Percentiles rank a stretch among this genome's conserved stretches.
phyloP scores from a whole-genome alignment of 768 basidiomycete species.

The Pleurotus salmoneostramineus region DNA sequence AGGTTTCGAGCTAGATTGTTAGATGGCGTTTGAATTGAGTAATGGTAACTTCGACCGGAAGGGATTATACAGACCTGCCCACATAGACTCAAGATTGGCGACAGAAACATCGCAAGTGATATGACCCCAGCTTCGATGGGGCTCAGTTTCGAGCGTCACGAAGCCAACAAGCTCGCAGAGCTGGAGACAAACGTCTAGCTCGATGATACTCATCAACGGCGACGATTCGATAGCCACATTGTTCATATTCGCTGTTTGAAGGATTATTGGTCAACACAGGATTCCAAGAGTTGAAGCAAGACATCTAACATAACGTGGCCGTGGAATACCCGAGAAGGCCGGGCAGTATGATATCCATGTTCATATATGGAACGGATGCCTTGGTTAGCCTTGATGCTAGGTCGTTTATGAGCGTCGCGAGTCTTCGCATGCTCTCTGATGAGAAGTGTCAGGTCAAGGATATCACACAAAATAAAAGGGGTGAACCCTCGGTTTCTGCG shows the following conservation, averaged over 20 bases:
- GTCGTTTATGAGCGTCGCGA: no score
- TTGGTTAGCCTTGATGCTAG: no score
- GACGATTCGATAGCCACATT: constrained; percentile 37
- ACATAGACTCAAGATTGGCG: constrained; percentile 38
- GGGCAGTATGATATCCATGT: constrained; percentile 27
- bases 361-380: no score
- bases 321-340: constrained; percentile 23
- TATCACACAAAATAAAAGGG: no score
- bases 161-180: constrained; percentile 38
- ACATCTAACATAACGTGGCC: constrained; percentile 22
- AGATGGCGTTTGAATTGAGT: not conserved
- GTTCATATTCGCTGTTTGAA: no score
- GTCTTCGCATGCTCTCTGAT: no score
- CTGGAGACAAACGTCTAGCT: constrained; percentile 33
- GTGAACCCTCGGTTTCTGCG: no score
- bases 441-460: no score
- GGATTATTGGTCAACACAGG: no score
- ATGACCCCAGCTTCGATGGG: constrained; percentile 33
- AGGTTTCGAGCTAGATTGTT: constrained; percentile 34
- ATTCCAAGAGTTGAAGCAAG: no score
- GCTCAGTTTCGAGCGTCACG: constrained; percentile 10
- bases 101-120: constrained; percentile 39
- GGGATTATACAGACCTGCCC: no score
- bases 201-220: constrained; percentile 34
- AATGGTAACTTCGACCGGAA: constrained; percentile 28